Conservation (phyloP, 2,329 filamentous ascomycete species). For the Lachnellula hyalina region DNA sequence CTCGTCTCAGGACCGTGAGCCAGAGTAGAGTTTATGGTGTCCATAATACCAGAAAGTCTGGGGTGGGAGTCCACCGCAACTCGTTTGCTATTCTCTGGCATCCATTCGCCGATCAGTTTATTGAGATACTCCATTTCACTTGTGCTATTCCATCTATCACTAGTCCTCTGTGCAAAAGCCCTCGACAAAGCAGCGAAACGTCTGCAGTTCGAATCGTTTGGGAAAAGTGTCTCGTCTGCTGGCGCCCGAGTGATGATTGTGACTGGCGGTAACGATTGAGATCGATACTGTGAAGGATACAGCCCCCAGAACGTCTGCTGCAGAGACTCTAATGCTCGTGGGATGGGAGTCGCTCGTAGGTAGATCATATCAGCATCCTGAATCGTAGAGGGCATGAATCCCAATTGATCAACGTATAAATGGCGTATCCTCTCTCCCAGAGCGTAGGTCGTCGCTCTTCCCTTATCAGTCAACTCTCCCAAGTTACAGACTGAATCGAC, state of each 20-base stretch:
- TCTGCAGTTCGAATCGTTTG: constrained; percentile 69
- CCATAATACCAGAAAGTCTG: constrained; percentile 84
- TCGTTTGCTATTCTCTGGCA: constrained; percentile 62
- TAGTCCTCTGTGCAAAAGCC: constrained; percentile 67
- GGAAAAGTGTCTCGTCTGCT: constrained; percentile 72
- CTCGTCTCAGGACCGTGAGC: constrained; percentile 77
- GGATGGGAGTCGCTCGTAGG: constrained; percentile 68
- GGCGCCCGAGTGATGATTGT: constrained; percentile 61
- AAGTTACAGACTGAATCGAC: constrained; percentile 77
- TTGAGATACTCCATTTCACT: constrained; percentile 82
- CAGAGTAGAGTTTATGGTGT: constrained; percentile 83
- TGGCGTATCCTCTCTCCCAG: constrained; percentile 63
- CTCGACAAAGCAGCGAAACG: constrained; percentile 65
- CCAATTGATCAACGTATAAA: constrained; percentile 70
- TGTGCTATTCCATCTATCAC: constrained; percentile 67
- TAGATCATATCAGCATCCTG: constrained; percentile 57
- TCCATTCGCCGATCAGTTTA: constrained; percentile 73
- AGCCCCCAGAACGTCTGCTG: constrained; percentile 72
- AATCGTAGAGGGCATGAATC: constrained; percentile 60
- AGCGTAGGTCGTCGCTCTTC: constrained; percentile 64
- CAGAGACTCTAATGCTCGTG: constrained; percentile 70
- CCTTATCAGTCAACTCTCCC: constrained; percentile 71
- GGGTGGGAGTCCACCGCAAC: constrained; percentile 83
- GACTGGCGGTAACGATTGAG: constrained; percentile 50
- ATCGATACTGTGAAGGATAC: constrained; percentile 55